A percentile compares a stretch with the other conserved stretches of the same genome.
These are phyloP conservation scores for Kandelia obovata DNA, from an alignment of 345 rosid species.

Conservation along the genomic window DNA sequence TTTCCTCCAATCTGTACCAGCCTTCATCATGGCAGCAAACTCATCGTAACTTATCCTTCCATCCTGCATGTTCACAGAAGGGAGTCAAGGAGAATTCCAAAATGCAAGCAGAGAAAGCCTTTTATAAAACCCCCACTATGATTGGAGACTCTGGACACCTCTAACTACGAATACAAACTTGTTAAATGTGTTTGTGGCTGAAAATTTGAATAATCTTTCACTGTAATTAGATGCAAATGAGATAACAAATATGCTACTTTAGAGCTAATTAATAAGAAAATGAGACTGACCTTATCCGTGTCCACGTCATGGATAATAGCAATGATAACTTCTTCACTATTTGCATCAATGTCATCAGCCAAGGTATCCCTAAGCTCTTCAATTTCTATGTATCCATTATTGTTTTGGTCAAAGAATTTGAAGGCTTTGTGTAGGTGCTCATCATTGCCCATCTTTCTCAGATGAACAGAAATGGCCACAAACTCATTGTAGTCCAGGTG, in stretches of 20 bases:
- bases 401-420: constrained; percentile 26
- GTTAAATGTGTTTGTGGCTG: too few species aligned
- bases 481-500: constrained; percentile 30
- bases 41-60: constrained; percentile 33
- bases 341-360: constrained; percentile 24
- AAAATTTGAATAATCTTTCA: not conserved
- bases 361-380: constrained; percentile 29
- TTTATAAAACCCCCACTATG: too few species aligned
- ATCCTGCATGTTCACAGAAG: constrained; percentile 20
- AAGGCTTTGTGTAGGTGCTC: constrained; percentile 34
- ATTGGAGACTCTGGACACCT: too few species aligned
- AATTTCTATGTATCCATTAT: constrained; percentile 30
- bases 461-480: constrained; percentile 29
- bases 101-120: too few species aligned
- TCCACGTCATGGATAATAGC: constrained; percentile 31
- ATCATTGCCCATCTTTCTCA: constrained; percentile 31
- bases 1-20: constrained; percentile 37
- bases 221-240: not conserved
- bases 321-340: constrained; percentile 22
- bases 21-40: constrained; percentile 34
- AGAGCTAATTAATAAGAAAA: not conserved
- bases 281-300: constrained; percentile 26
- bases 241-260: not conserved
- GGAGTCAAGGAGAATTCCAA: not conserved
- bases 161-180: too few species aligned